Evolutionary conservation across 2,329 filamentous ascomycete species (phyloP).

Genomic region (Blastomyces percursus): DNA sequence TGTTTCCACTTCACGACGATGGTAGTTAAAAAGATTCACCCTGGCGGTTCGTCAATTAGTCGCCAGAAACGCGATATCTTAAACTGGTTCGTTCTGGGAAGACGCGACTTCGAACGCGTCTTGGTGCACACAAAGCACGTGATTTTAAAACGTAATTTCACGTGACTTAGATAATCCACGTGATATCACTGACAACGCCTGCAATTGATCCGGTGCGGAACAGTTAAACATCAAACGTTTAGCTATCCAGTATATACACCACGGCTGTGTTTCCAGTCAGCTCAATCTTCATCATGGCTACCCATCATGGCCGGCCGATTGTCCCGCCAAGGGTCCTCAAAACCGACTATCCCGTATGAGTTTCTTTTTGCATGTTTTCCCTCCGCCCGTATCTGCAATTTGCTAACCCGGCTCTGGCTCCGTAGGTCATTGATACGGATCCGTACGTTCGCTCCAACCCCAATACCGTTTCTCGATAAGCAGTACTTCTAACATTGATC

Average conservation of each 20-base stretch:
- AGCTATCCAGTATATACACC: background rate
- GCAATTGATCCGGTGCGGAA: background rate
- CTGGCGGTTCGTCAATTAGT: background rate
- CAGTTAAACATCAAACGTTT: background rate
- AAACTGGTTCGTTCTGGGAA: no score
- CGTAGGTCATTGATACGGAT: slow-evolving; percentile 94
- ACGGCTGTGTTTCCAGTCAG: background rate
- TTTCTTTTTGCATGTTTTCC: slow-evolving; percentile 8
- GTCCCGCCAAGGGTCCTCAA: slow-evolving; percentile 68
- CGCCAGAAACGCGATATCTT: background rate
- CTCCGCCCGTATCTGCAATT: background rate
- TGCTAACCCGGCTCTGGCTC: background rate
- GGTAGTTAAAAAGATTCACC: background rate
- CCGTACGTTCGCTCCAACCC: slow-evolving; percentile 54
- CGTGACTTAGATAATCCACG: no score
- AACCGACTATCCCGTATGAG: slow-evolving; percentile 76
- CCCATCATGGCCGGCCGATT: slow-evolving; percentile 35
- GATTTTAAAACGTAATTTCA: no score
- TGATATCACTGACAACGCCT: no score
- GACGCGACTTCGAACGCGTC: no score
- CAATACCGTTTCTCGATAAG: background rate
- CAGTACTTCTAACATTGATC: slow-evolving; percentile 19
- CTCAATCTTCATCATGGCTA: slow-evolving; percentile 22
- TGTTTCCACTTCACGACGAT: background rate
- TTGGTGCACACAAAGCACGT: no score